Conservation (phyloP, 2,329 filamentous ascomycete genomes). For the Knoxdaviesia capensis region DNA sequence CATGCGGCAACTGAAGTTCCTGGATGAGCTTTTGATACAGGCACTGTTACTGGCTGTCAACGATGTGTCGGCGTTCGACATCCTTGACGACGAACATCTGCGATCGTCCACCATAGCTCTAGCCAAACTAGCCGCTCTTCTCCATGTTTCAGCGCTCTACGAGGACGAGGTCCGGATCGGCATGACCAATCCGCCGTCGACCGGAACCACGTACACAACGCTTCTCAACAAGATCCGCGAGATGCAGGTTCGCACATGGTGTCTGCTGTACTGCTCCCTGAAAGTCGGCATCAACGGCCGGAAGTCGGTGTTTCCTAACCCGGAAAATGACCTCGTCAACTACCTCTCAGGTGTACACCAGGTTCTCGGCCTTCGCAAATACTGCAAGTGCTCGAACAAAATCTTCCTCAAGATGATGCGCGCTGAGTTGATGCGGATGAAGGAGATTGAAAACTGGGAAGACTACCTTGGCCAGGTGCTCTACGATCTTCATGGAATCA, state of each 20-base stretch:
- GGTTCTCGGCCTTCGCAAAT: constrained; percentile 62
- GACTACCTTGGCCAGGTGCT: constrained; percentile 72
- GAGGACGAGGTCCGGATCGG: constrained; percentile 76
- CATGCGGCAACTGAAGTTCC: constrained; percentile 55
- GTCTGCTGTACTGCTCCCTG: constrained; percentile 62
- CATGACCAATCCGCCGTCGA: constrained; percentile 38
- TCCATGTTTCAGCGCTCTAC: constrained; percentile 63
- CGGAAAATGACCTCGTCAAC: constrained; percentile 55
- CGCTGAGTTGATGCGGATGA: constrained; percentile 59
- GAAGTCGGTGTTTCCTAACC: constrained; percentile 38
- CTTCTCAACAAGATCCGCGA: constrained; percentile 55
- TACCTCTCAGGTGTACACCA: constrained; percentile 69
- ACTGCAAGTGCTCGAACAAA: constrained; percentile 71
- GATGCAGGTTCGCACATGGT: constrained; percentile 76
- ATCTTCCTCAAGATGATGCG: constrained; percentile 80
- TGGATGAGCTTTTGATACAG: constrained; percentile 58
- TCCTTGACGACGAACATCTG: constrained; percentile 63
- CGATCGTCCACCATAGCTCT: constrained; percentile 53
- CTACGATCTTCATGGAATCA: constrained; percentile 65
- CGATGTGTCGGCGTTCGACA: constrained; percentile 54
- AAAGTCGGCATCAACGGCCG: constrained; percentile 53
- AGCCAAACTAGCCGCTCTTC: constrained; percentile 47
- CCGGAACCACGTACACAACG: constrained; percentile 31
- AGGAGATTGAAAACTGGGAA: constrained; percentile 63
- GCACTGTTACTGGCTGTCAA: constrained; percentile 50